Evolutionary conservation across 2,329 filamentous ascomycete genomes (phyloP).

Genomic region (Pleochaeta shiraiana): DNA sequence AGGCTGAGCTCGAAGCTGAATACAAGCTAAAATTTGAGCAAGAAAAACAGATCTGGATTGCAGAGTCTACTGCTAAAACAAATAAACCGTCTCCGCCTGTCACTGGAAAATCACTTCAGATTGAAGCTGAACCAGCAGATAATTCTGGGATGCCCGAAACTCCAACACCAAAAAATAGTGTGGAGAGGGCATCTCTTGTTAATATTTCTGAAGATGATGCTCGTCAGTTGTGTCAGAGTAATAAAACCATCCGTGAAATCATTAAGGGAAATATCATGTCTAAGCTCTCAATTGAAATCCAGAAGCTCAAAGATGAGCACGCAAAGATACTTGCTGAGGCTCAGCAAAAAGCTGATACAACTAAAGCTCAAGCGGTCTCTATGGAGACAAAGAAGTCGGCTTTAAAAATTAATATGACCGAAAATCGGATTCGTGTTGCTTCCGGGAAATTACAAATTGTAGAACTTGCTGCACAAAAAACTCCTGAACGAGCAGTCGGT

Average conservation of each 20-base stretch:
- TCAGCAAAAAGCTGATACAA: slow-evolving; percentile 22
- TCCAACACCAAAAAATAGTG: slow-evolving; percentile 9
- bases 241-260: slow-evolving; percentile 23
- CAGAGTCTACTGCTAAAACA: slow-evolving; percentile 23
- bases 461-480: slow-evolving; percentile 62
- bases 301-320: slow-evolving; percentile 32
- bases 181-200: slow-evolving; percentile 8
- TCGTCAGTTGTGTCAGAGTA: slow-evolving; percentile 32
- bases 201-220: slow-evolving; percentile 32
- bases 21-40: slow-evolving; percentile 33
- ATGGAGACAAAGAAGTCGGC: slow-evolving; percentile 55
- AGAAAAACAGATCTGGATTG: slow-evolving; percentile 38
- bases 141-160: slow-evolving; percentile 11
- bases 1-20: slow-evolving; percentile 28
- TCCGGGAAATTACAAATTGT: slow-evolving; percentile 59
- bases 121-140: slow-evolving; percentile 4
- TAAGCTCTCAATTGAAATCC: slow-evolving; percentile 43
- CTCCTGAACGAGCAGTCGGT: slow-evolving; percentile 58
- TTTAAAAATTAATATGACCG: slow-evolving; percentile 56
- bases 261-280: slow-evolving; percentile 41
- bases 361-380: slow-evolving; percentile 33
- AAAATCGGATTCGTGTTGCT: slow-evolving; percentile 41
- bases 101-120: slow-evolving; percentile 22
- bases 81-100: slow-evolving; percentile 10
- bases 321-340: slow-evolving; percentile 28